Conservation (phyloP, 2,329 filamentous ascomycete species). For the Colletotrichum navitas region DNA sequence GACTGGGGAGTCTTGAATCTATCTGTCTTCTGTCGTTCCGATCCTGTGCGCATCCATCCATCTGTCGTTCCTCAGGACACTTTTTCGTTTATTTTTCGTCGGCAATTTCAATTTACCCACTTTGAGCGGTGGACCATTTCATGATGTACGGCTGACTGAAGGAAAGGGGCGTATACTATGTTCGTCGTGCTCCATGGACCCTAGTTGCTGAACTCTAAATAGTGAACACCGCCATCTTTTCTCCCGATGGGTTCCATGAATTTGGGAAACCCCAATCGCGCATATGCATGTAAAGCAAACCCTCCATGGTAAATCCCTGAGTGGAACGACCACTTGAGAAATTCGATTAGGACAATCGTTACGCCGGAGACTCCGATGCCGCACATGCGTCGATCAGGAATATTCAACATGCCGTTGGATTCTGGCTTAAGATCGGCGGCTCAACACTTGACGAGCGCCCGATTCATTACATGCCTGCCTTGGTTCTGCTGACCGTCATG, state of each 20-base stretch:
- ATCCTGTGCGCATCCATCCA: background rate
- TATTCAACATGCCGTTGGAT: background rate
- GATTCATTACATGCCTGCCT: background rate
- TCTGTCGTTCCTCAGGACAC: background rate
- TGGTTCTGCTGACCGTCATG: background rate
- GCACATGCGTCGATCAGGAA: background rate
- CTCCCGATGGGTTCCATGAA: background rate
- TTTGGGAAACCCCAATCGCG: background rate
- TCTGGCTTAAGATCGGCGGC: background rate
- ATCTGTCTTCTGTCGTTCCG: background rate
- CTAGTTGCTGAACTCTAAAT: background rate
- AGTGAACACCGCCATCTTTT: no score
- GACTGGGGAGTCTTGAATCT: background rate
- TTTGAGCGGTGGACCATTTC: background rate
- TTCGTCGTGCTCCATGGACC: background rate
- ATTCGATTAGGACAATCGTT: background rate
- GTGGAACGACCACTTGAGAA: background rate
- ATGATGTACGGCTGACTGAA: no score
- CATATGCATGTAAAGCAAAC: background rate
- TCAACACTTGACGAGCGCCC: background rate
- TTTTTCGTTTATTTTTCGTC: background rate
- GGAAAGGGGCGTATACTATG: background rate
- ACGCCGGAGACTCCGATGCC: background rate
- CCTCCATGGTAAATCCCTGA: background rate
- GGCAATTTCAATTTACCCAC: background rate